phyloP scores from a whole-genome alignment of 176 grass and related monocot species.

The Elymus sibiricus region DNA sequence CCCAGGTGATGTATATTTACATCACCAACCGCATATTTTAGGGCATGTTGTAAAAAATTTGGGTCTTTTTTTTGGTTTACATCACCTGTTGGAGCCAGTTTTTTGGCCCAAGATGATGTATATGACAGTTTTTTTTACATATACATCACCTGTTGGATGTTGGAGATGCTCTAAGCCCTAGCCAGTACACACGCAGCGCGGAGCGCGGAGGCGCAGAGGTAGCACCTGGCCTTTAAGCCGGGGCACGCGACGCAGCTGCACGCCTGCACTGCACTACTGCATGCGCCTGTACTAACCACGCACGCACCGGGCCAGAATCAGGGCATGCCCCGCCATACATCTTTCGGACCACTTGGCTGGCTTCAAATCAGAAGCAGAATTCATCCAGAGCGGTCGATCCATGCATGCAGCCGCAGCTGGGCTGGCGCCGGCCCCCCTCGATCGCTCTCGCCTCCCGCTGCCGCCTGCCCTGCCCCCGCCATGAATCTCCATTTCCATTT shows the following conservation, averaged over 20 bases:
- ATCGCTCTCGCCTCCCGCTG: neutral
- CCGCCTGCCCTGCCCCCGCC: neutral
- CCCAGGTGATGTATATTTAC: too few relatives aligned
- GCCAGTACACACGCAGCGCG: neutral
- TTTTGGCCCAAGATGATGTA: too few relatives aligned
- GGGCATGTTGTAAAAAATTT: too few relatives aligned
- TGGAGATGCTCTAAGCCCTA: too few relatives aligned
- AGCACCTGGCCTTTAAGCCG: neutral
- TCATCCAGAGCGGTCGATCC: neutral
- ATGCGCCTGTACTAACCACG: neutral
- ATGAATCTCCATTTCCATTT: neutral
- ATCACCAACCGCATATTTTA: too few relatives aligned
- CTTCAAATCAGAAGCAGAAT: slow-evolving; percentile 11
- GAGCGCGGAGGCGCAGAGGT: slow-evolving; percentile 2
- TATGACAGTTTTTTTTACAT: too few relatives aligned
- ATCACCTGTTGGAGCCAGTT: too few relatives aligned
- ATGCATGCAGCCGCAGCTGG: neutral
- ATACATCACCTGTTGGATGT: too few relatives aligned
- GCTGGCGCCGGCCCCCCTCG: neutral
- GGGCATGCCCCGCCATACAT: neutral
- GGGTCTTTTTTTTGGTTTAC: too few relatives aligned
- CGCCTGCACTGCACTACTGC: neutral
- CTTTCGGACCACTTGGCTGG: neutral
- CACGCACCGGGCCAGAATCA: neutral
- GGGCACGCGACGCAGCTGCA: neutral